Conservation (phyloP, 2,329 filamentous ascomycete species). For the Apiospora pterosperma region DNA sequence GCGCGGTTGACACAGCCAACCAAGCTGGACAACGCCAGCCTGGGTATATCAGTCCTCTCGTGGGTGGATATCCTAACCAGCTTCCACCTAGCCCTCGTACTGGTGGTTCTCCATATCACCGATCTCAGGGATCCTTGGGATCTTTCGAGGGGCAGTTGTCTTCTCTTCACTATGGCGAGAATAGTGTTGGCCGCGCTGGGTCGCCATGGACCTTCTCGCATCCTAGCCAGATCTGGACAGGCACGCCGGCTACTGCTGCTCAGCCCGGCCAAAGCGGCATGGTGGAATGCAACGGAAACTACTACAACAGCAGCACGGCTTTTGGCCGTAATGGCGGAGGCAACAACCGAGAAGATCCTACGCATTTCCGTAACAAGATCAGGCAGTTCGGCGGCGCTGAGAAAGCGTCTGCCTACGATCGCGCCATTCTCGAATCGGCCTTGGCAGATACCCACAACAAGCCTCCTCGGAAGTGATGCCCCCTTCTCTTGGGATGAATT, state of each 20-base stretch:
- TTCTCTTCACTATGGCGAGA: background rate
- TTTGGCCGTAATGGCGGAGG: slow-evolving; percentile 20
- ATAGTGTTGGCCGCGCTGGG: background rate
- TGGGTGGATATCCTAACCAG: background rate
- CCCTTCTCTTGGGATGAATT: background rate
- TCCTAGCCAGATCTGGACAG: slow-evolving; percentile 41
- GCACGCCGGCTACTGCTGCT: slow-evolving; percentile 33
- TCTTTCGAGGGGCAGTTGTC: slow-evolving; percentile 4
- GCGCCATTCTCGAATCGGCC: slow-evolving; percentile 19
- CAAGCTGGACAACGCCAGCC: background rate
- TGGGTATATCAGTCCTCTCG: background rate
- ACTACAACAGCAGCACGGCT: slow-evolving; percentile 22
- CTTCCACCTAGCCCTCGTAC: background rate
- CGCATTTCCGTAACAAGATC: slow-evolving; percentile 25
- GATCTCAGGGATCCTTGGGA: background rate
- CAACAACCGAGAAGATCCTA: slow-evolving; percentile 21
- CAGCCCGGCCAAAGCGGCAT: slow-evolving; percentile 13
- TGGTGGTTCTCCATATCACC: background rate
- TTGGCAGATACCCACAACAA: slow-evolving; percentile 18
- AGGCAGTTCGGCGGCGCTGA: slow-evolving; percentile 15
- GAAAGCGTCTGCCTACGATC: slow-evolving; percentile 20
- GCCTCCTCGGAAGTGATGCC: background rate
- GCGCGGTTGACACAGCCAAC: background rate
- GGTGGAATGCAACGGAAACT: slow-evolving; percentile 23
- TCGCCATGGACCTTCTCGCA: slow-evolving; percentile 4